These are phyloP conservation scores for Penicillium pancosmium DNA, from an alignment of 495 filamentous ascomycete species.

Conservation along the genomic window DNA sequence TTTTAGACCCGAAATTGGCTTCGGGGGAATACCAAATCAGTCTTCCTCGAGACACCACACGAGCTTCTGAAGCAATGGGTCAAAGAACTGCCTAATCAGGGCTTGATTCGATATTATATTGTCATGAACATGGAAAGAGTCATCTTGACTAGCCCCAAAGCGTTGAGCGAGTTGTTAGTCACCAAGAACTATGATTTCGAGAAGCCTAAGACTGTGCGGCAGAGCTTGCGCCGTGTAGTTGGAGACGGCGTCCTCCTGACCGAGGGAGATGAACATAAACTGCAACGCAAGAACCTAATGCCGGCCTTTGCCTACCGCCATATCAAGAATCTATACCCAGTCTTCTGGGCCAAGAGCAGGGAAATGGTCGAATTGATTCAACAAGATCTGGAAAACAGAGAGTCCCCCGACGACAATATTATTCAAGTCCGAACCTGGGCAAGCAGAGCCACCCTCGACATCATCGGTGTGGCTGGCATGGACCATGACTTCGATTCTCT, in stretches of 20 bases:
- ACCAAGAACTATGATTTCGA: conserved; percentile 76
- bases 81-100: conserved; percentile 72
- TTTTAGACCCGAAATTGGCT: conserved; percentile 40
- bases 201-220: conserved; percentile 64
- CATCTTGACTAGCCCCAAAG: conserved; percentile 65
- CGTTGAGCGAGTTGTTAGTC: conserved; percentile 64
- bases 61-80: conserved; percentile 63
- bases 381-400: conserved; percentile 29
- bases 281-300: conserved; percentile 76
- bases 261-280: conserved; percentile 84
- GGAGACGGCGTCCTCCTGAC: conserved; percentile 79
- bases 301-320: conserved; percentile 87
- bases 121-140: conserved; percentile 73
- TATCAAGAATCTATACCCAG: conserved; percentile 80
- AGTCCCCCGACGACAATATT: conserved; percentile 29
- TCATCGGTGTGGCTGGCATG: conserved; percentile 84
- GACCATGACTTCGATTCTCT: conserved; percentile 81
- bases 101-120: conserved; percentile 71
- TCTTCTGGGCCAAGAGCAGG: conserved; percentile 76
- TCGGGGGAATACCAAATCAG: conserved; percentile 31
- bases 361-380: conserved; percentile 51
- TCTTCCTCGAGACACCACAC: conserved; percentile 52
- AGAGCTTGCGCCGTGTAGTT: conserved; percentile 62
- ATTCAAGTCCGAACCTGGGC: conserved; percentile 68
- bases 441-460: conserved; percentile 78